Evolutionary conservation across 345 rosid genomes (phyloP).

Genomic region (Eucalyptus curtisii): DNA sequence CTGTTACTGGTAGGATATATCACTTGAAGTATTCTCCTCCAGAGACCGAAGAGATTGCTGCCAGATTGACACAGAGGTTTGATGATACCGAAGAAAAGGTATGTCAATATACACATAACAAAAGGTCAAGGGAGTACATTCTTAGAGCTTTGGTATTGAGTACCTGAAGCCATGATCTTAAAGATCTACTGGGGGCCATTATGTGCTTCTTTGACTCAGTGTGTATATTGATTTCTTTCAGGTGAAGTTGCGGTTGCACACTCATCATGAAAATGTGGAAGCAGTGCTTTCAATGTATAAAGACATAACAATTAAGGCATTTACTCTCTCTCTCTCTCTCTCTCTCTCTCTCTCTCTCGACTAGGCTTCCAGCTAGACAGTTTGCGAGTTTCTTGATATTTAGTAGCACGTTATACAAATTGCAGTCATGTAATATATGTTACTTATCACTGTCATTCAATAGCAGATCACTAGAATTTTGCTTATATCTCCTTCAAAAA

Average conservation of each 20-base stretch:
- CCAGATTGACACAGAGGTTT: conserved; percentile 79
- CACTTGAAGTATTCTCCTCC: conserved; percentile 91
- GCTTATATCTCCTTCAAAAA: background rate
- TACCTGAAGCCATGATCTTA: background rate
- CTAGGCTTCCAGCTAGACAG: background rate
- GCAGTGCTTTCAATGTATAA: conserved; percentile 78
- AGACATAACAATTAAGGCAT: conserved; percentile 68
- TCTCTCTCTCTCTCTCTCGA: background rate
- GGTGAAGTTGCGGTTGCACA: conserved; percentile 74
- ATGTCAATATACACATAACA: conserved; percentile 2
- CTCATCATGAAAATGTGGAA: conserved; percentile 74
- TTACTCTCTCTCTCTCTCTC: conserved; percentile 6
- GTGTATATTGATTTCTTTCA: background rate
- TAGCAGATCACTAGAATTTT: background rate
- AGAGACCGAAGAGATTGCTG: conserved; percentile 75
- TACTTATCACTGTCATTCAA: background rate
- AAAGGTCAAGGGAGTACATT: background rate
- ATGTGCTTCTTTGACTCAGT: background rate
- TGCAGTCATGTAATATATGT: background rate
- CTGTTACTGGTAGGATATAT: conserved; percentile 87
- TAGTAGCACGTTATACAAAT: background rate
- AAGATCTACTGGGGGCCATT: background rate
- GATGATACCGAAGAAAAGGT: conserved; percentile 97
- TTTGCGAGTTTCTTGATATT: background rate
- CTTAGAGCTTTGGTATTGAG: background rate